These are phyloP conservation scores for Funneliformis mosseae DNA, from an alignment of 192 early-diverging fungal genomes.

Conservation along the genomic window DNA sequence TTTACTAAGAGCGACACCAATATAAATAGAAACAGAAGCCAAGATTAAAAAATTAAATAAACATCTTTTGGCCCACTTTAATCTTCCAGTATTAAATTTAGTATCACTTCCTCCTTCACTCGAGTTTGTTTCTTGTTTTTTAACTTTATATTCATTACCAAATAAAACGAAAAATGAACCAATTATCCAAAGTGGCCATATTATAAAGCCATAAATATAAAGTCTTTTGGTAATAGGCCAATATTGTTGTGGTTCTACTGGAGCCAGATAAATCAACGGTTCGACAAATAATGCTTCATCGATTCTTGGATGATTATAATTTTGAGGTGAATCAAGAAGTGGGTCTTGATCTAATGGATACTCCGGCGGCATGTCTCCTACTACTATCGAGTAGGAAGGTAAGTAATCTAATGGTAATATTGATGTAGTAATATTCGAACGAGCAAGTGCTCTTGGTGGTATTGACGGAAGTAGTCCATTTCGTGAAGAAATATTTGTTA, in stretches of 20 bases:
- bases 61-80: too few relatives aligned
- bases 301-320: background rate
- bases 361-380: background rate
- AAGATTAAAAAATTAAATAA: too few relatives aligned
- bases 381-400: background rate
- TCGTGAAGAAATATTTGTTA: background rate
- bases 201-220: conserved; percentile 19
- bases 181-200: conserved; percentile 23
- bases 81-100: background rate
- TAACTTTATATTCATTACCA: background rate
- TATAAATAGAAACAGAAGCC: background rate
- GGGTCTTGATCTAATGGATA: background rate
- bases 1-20: background rate
- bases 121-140: background rate
- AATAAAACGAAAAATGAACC: background rate
- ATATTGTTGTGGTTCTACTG: background rate
- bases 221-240: conserved; percentile 23
- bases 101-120: background rate
- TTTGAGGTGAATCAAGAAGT: background rate
- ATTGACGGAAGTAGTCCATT: background rate
- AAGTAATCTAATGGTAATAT: background rate
- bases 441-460: background rate
- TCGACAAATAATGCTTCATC: background rate
- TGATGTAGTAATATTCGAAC: background rate
- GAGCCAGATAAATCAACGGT: background rate